These are phyloP conservation scores for Phytopythium delawarense DNA, from an alignment of 352 stramenopile species.

Conservation along the genomic window DNA sequence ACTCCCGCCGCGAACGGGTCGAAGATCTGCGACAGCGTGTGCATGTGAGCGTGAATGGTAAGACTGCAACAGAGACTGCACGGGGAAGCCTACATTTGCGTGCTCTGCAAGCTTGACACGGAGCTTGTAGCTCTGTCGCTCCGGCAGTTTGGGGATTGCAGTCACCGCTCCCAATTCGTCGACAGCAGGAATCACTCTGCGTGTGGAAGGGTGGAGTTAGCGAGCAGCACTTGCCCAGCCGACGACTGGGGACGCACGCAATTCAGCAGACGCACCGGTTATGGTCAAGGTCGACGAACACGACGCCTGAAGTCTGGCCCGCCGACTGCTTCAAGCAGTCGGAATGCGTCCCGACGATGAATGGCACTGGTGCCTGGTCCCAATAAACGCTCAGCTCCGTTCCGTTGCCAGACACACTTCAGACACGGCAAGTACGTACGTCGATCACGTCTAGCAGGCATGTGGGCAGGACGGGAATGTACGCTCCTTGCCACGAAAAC, in stretches of 20 bases:
- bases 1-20: conserved; percentile 70
- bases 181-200: conserved; percentile 67
- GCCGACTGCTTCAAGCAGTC: conserved; percentile 65
- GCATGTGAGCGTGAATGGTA: not conserved
- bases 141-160: conserved; percentile 65
- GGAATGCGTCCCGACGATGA: conserved; percentile 90
- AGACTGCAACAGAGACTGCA: not conserved
- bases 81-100: conserved; percentile 36
- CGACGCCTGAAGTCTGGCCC: conserved; percentile 72
- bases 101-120: conserved; percentile 54
- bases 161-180: conserved; percentile 59
- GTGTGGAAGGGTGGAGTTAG: not conserved
- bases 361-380: conserved; percentile 88
- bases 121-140: conserved; percentile 63
- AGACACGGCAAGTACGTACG: conserved; percentile 29
- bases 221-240: not conserved
- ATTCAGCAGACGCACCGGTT: conserved; percentile 50
- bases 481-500: conserved; percentile 93
- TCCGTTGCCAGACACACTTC: not conserved
- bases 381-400: not conserved
- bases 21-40: conserved; percentile 46
- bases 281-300: conserved; percentile 94
- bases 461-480: conserved; percentile 92
- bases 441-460: conserved; percentile 93
- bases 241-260: not conserved